These are phyloP conservation scores for Hsuehochloa calcarea DNA, from an alignment of 176 grass and related monocot species.

Conservation along the genomic window DNA sequence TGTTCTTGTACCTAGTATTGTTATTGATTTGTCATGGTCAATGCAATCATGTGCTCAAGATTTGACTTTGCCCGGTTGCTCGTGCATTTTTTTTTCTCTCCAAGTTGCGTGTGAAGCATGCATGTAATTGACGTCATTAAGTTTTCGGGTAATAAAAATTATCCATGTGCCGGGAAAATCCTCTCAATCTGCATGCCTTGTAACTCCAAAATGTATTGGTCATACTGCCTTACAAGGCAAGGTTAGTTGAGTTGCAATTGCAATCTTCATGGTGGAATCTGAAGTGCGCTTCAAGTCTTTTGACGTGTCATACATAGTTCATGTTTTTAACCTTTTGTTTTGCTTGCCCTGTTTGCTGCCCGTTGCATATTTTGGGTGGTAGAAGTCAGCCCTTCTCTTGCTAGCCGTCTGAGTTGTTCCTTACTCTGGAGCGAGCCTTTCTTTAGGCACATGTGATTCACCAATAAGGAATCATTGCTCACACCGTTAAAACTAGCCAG, in stretches of 20 bases:
- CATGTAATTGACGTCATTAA: neutral
- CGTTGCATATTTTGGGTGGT: neutral
- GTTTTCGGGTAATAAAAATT: neutral
- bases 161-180: neutral
- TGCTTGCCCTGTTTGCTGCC: neutral
- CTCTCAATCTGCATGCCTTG: neutral
- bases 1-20: constrained; percentile 15
- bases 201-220: neutral
- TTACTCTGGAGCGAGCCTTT: neutral
- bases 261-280: neutral
- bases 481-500: neutral
- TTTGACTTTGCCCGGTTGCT: constrained; percentile 22
- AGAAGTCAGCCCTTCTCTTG: neutral
- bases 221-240: neutral
- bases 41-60: constrained; percentile 23
- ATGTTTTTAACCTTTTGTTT: neutral
- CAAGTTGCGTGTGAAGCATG: neutral
- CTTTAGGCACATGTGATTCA: neutral
- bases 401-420: neutral
- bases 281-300: constrained; percentile 21
- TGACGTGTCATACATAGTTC: neutral
- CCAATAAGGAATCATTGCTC: neutral
- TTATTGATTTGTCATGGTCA: constrained; percentile 16
- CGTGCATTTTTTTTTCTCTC: neutral
- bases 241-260: neutral